Percentiles rank a stretch among this genome's conserved stretches.
Evolutionary conservation across 345 rosid species (phyloP).

Genomic region (Durio zibethinus): DNA sequence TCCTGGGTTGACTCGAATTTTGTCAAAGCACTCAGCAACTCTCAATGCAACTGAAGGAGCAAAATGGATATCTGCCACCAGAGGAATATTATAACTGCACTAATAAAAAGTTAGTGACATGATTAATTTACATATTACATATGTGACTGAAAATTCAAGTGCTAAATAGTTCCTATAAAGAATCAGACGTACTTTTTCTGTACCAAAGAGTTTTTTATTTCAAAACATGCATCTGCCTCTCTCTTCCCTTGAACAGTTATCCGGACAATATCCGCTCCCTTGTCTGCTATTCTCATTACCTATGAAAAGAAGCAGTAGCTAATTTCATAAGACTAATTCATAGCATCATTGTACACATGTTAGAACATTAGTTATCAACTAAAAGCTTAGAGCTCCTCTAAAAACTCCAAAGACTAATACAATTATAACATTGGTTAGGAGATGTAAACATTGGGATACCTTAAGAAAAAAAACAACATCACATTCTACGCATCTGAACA

Average conservation of each 20-base stretch:
- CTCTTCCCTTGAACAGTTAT: conserved; percentile 98
- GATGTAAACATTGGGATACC: not conserved
- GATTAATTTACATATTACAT: conserved; percentile 2
- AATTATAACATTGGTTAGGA: not conserved
- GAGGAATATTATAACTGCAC: conserved; percentile 86
- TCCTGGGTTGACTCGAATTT: conserved; percentile 98
- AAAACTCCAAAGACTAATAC: not conserved
- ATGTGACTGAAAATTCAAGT: not conserved
- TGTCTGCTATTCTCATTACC: conserved; percentile 95
- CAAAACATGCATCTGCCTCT: conserved; percentile 98
- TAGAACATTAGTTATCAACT: not conserved
- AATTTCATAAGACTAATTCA: not conserved
- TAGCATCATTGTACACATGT: not conserved
- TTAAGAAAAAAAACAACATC: not conserved
- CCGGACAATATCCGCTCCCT: conserved; percentile 89
- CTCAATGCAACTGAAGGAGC: conserved; percentile 89
- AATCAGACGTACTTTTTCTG: conserved; percentile 68
- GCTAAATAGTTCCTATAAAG: not conserved
- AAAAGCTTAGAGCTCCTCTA: not conserved
- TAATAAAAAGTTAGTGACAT: conserved; percentile 23
- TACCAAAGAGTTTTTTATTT: conserved; percentile 82
- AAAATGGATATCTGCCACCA: conserved; percentile 98
- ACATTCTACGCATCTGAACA: not conserved
- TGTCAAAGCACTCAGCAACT: conserved; percentile 95
- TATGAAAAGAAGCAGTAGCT: conserved; percentile 22